Base-by-base conservation (phyloP, 2,329 filamentous ascomycete species). In the Aciculosporium take region DNA sequence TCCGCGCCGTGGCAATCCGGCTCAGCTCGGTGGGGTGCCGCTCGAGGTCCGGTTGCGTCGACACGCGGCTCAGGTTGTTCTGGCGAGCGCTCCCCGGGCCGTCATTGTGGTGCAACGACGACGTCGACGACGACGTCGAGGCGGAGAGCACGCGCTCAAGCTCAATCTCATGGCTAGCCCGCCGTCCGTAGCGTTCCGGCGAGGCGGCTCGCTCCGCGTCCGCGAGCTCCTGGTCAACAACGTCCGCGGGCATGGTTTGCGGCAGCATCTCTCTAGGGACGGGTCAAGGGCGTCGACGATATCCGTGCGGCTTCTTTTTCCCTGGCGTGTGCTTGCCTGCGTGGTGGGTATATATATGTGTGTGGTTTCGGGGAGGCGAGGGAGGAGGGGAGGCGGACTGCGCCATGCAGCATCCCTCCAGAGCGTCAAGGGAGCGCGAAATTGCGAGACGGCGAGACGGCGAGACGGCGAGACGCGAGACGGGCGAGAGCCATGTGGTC, bases 1-100 rank as follows among this genome's bases (percentile, higher is more conserved):
- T 81, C 38, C 74, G 65, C 28, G 76, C 72, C 4, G 83, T 86
- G 35, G 80, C 71, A 47, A 88, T 85, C 29, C 83, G 74, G 55
- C 73, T 76, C 45, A 88, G 65, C 41, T 74, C 79, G 7, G 81
- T 84, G 15, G 74, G 73, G 49, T 84, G 73, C 43, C 79, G 68
- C 56, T 84, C 81, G 30, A 85, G 68, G 53, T 85, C 81, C 50
- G 66, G 63, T 47, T 77, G 69, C 4, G 80, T 84, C 5, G 76
- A 68, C n/a, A 76, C 56, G 40, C 78, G 69, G 52, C 71, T 76
- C 61, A 84, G 71, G 39, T 61, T 64, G 43, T 66, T 56, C 41
- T 65, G 62, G 46, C 59, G 51, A 34, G 17, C 36, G 37, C 46
- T 45, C 21, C 46, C 60, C n/a, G n/a, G n/a, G n/a, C n/a, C n/a